Evolutionary conservation across 768 basidiomycete species (phyloP).

Genomic region (Pisolithus marmoratus): DNA sequence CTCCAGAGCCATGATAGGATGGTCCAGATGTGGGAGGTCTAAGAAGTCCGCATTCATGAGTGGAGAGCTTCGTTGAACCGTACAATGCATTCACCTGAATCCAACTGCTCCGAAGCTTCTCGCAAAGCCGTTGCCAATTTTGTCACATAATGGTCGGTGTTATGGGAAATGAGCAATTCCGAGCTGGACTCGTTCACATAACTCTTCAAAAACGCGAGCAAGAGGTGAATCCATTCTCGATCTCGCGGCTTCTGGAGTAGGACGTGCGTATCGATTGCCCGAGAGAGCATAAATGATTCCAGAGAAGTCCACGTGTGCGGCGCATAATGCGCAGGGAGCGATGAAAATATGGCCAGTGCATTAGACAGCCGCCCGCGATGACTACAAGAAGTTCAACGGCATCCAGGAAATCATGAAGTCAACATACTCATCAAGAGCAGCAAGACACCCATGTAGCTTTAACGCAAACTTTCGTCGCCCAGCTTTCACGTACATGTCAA

Average conservation of each 20-base stretch:
- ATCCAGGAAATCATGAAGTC: not conserved
- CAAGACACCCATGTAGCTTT: slow-evolving; percentile 79
- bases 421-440: slow-evolving; percentile 85
- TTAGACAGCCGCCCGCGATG: slow-evolving; percentile 57
- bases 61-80: not conserved
- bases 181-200: slow-evolving; percentile 50
- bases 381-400: slow-evolving; percentile 33
- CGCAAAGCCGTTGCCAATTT: slow-evolving; percentile 46
- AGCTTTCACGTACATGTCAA: slow-evolving; percentile 80
- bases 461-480: slow-evolving; percentile 82
- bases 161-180: slow-evolving; percentile 51
- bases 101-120: slow-evolving; percentile 44
- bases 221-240: slow-evolving; percentile 74
- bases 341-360: slow-evolving; percentile 67
- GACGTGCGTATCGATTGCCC: slow-evolving; percentile 63
- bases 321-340: slow-evolving; percentile 81
- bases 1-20: slow-evolving; percentile 58
- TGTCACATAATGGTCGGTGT: slow-evolving; percentile 46
- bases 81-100: slow-evolving; percentile 39
- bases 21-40: slow-evolving; percentile 68
- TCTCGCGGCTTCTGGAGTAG: slow-evolving; percentile 54
- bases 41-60: slow-evolving; percentile 9
- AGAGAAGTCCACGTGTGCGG: slow-evolving; percentile 78
- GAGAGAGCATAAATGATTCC: slow-evolving; percentile 73
- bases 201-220: slow-evolving; percentile 70